A percentile compares a stretch with the other conserved stretches of the same genome.
phyloP scores from a whole-genome alignment of 2,329 filamentous ascomycete genomes.

The Magnaporthiopsis incrustans region DNA sequence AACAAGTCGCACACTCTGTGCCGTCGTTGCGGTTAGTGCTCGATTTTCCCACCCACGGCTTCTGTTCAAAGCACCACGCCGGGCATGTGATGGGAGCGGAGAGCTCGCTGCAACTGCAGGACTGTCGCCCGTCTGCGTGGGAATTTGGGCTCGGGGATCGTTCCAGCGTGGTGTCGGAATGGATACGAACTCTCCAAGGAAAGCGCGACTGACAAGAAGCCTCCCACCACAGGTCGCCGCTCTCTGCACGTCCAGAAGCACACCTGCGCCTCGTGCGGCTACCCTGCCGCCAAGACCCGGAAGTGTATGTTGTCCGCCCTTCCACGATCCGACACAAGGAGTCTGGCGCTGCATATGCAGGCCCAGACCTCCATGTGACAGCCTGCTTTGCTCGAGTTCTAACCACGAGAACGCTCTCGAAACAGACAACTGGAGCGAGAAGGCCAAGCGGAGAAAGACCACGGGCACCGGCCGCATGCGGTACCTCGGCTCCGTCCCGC shows the following conservation, averaged over 20 bases:
- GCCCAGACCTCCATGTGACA: too few species aligned
- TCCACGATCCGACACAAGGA: slow-evolving; percentile 1
- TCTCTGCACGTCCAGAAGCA: slow-evolving; percentile 99
- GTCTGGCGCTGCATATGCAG: neutral
- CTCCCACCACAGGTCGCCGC: slow-evolving; percentile 62
- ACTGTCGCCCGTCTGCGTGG: neutral
- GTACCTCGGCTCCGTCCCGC: slow-evolving; percentile 85
- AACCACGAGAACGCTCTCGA: neutral
- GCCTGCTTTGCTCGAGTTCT: slow-evolving; percentile 1
- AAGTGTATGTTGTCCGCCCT: slow-evolving; percentile 71
- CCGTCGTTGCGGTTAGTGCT: slow-evolving; percentile 88
- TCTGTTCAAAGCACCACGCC: neutral
- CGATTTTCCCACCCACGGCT: slow-evolving; percentile 2
- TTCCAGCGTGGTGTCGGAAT: slow-evolving; percentile 4
- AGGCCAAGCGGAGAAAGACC: slow-evolving; percentile 99
- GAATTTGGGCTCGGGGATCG: neutral
- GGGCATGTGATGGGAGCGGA: neutral
- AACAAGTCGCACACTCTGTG: slow-evolving; percentile 98
- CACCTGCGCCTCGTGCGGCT: slow-evolving; percentile 91
- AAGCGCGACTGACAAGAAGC: slow-evolving; percentile 16
- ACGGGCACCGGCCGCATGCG: slow-evolving; percentile 94
- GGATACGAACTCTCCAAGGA: neutral
- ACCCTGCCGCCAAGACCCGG: slow-evolving; percentile 92
- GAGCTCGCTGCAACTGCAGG: neutral
- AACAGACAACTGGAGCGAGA: slow-evolving; percentile 98